A percentile compares a stretch with the other conserved stretches of the same genome.
Conservation (phyloP, 179 eudicot species). For the Spinacia oleracea region DNA sequence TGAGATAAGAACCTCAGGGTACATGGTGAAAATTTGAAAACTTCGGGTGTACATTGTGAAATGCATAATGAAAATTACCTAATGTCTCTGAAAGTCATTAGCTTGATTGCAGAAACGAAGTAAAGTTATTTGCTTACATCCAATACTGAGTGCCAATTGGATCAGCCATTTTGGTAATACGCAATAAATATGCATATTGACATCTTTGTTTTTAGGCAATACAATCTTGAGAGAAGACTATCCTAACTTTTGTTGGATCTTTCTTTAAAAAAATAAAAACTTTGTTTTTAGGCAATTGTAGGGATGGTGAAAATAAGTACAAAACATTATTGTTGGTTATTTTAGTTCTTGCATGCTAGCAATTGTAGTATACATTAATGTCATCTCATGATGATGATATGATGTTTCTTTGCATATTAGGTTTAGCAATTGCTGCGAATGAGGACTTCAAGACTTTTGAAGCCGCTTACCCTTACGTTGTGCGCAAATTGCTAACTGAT, state of each 20-base stretch:
- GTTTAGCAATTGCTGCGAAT: constrained; percentile 88
- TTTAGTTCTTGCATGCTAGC: not conserved
- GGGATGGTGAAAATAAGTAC: not conserved
- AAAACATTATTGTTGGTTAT: not conserved
- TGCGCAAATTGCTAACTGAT: constrained; percentile 87
- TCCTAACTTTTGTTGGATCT: too few relatives aligned
- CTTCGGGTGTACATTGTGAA: not conserved
- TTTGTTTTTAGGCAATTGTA: too few relatives aligned
- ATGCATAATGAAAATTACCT: too few relatives aligned
- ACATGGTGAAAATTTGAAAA: not conserved
- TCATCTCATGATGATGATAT: not conserved
- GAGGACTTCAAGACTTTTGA: constrained; percentile 87
- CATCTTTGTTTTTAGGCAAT: too few relatives aligned
- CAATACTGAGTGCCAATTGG: not conserved
- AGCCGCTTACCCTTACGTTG: constrained; percentile 94
- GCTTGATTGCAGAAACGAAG: too few relatives aligned
- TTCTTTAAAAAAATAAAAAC: too few relatives aligned
- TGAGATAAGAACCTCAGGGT: not conserved
- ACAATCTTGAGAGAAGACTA: too few relatives aligned
- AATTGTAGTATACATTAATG: not conserved
- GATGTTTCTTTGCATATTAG: constrained; percentile 37
- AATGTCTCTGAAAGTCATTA: not conserved
- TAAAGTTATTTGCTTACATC: too few relatives aligned
- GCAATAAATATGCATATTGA: too few relatives aligned
- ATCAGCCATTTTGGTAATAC: not conserved